Percentiles rank a stretch among this genome's conserved stretches.
These are phyloP conservation scores for Colletotrichum plurivorum DNA, from an alignment of 2,329 filamentous ascomycete species.

Conservation along the genomic window DNA sequence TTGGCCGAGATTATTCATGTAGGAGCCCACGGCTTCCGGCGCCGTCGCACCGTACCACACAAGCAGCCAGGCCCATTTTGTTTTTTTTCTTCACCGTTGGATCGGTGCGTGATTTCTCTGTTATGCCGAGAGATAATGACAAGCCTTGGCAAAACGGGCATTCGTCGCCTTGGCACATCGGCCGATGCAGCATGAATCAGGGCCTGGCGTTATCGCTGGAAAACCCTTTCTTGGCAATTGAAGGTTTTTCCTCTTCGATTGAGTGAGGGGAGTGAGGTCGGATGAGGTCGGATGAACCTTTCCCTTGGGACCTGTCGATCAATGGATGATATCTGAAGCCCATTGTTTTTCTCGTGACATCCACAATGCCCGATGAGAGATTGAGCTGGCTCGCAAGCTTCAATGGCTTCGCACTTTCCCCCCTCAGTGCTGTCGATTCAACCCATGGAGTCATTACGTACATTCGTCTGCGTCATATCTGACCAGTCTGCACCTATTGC, in stretches of 20 bases:
- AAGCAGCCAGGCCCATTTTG: background rate
- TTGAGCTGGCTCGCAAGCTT: no score
- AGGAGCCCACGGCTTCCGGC: no score
- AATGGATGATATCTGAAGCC: background rate
- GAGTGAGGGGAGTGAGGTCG: background rate
- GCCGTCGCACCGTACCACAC: no score
- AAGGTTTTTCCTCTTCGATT: background rate
- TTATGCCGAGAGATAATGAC: conserved; percentile 2
- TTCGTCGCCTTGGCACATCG: conserved; percentile 24
- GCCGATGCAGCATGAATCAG: conserved; percentile 20
- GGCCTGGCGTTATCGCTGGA: conserved; percentile 17
- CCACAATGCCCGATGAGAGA: no score
- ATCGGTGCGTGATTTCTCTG: conserved; percentile 1
- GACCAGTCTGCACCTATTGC: background rate
- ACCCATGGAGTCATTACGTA: conserved; percentile 8
- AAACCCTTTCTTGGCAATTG: conserved; percentile 13
- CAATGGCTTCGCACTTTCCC: no score
- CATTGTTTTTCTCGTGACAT: no score
- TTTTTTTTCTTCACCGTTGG: background rate
- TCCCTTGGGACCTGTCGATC: background rate
- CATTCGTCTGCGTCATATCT: background rate
- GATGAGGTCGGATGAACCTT: background rate
- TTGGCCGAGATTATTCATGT: no score
- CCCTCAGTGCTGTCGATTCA: no score
- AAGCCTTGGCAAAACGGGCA: conserved; percentile 21